Conservation (phyloP, 2,329 filamentous ascomycete genomes). For the Verticillium nubilum region DNA sequence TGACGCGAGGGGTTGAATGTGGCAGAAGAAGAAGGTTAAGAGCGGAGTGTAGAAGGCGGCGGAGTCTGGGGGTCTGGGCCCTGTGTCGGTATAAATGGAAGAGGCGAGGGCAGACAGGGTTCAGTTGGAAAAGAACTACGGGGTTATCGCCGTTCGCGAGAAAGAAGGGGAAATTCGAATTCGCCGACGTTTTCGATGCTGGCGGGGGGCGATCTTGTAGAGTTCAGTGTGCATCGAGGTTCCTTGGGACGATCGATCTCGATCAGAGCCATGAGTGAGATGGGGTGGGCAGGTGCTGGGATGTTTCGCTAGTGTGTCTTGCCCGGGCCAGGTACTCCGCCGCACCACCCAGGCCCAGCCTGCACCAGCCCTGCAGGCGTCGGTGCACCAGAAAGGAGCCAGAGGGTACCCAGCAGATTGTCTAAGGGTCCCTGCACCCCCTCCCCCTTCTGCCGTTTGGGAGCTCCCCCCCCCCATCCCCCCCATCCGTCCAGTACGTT, state of each 20-base stretch:
- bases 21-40: not conserved
- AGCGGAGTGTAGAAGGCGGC: not conserved
- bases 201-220: slow-evolving; percentile 11
- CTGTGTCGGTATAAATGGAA: not conserved
- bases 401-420: not conserved
- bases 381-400: too few species aligned
- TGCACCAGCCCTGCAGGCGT: too few species aligned
- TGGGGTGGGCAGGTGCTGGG: not conserved
- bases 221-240: slow-evolving; percentile 9
- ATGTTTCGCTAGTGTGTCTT: not conserved
- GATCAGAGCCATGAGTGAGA: slow-evolving; percentile 6
- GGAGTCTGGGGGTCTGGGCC: not conserved
- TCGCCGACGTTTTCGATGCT: slow-evolving; percentile 12
- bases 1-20: not conserved
- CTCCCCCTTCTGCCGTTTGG: not conserved
- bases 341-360: not conserved
- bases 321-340: not conserved
- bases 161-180: slow-evolving; percentile 8
- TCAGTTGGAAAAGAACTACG: not conserved
- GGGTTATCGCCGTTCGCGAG: not conserved
- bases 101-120: not conserved
- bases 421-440: not conserved
- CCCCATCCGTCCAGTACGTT: not conserved
- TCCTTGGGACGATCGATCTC: slow-evolving; percentile 17
- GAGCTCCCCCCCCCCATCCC: not conserved